phyloP scores from a whole-genome alignment of 2,329 filamentous ascomycete genomes.

The Fusarium subtropicale region DNA sequence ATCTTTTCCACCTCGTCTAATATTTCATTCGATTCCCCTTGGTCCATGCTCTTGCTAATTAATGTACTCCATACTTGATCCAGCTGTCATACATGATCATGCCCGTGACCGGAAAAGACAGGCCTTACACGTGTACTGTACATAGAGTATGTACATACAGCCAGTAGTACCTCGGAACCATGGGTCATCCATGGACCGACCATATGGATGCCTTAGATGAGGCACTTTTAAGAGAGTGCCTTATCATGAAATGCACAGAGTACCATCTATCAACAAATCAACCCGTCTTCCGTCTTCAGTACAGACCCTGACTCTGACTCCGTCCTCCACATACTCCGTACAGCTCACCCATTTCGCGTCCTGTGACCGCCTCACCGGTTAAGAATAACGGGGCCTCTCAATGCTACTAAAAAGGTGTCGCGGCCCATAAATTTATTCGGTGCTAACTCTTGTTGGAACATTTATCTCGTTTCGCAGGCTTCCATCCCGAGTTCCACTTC shows the following conservation, averaged over 20 bases:
- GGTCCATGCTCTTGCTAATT: conserved; percentile 16
- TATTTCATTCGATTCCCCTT: conserved; percentile 11
- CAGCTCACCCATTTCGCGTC: conserved; percentile 30
- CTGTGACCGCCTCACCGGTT: conserved; percentile 40
- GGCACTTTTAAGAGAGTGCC: conserved; percentile 5
- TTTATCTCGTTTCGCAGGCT: conserved; percentile 23
- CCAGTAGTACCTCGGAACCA: background rate
- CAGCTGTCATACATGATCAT: conserved; percentile 8
- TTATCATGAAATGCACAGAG: conserved; percentile 3
- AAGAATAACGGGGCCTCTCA: conserved; percentile 10
- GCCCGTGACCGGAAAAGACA: conserved; percentile 8
- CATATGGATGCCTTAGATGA: conserved; percentile 1
- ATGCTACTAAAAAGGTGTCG: conserved; percentile 17
- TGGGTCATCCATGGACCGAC: conserved; percentile 7
- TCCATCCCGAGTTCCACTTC: conserved; percentile 39
- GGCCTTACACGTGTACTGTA: conserved; percentile 10
- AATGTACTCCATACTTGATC: conserved; percentile 13
- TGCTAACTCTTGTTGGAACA: conserved; percentile 16
- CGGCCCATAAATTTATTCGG: conserved; percentile 20
- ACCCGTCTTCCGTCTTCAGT: no score
- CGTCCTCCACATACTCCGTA: conserved; percentile 7
- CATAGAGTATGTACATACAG: background rate
- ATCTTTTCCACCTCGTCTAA: conserved; percentile 15
- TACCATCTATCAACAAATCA: no score
- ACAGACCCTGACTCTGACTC: background rate